Percentiles rank a stretch among this genome's conserved stretches.
Conservation (phyloP, 1,284 basidiomycete genomes). For the Ustilago trichophora region DNA sequence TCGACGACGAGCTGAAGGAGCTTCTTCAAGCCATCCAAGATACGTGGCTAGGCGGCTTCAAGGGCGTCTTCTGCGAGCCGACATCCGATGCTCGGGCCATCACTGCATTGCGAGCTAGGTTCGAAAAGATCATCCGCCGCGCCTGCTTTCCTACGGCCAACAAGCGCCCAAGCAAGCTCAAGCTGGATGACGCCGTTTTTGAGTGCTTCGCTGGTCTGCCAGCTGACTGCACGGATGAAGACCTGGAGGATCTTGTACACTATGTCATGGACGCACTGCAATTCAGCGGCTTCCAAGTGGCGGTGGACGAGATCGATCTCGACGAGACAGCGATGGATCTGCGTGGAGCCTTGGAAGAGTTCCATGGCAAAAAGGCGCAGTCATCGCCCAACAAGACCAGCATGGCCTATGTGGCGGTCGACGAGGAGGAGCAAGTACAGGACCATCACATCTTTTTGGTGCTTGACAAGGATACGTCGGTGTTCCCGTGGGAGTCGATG, state of each 20-base stretch:
- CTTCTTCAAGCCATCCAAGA: constrained; percentile 88
- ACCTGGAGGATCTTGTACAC: constrained; percentile 92
- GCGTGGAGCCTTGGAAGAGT: constrained; percentile 56
- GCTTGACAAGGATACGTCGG: constrained; percentile 87
- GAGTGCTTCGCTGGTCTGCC: constrained; percentile 85
- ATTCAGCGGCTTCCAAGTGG: constrained; percentile 86
- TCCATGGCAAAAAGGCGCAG: constrained; percentile 35
- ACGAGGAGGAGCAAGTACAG: constrained; percentile 67
- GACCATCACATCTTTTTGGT: constrained; percentile 89
- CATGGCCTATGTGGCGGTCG: constrained; percentile 27
- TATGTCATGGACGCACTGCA: constrained; percentile 94
- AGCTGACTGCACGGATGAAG: constrained; percentile 82
- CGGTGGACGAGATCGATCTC: constrained; percentile 90
- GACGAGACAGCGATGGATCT: constrained; percentile 74
- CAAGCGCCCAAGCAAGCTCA: constrained; percentile 68
- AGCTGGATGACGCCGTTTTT: constrained; percentile 77
- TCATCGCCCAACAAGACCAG: constrained; percentile 33
- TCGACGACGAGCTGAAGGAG: constrained; percentile 80
- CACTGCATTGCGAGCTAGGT: constrained; percentile 31
- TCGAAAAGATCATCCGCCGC: constrained; percentile 43
- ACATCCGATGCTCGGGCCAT: constrained; percentile 20
- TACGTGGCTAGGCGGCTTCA: constrained; percentile 97
- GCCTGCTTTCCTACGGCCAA: constrained; percentile 71
- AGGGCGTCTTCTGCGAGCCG: constrained; percentile 67
- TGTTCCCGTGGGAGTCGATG: constrained; percentile 95